Percentiles rank a stretch among this genome's conserved stretches.
Conservation (phyloP, 257 asterid species). For the Leonotis leonurus region DNA sequence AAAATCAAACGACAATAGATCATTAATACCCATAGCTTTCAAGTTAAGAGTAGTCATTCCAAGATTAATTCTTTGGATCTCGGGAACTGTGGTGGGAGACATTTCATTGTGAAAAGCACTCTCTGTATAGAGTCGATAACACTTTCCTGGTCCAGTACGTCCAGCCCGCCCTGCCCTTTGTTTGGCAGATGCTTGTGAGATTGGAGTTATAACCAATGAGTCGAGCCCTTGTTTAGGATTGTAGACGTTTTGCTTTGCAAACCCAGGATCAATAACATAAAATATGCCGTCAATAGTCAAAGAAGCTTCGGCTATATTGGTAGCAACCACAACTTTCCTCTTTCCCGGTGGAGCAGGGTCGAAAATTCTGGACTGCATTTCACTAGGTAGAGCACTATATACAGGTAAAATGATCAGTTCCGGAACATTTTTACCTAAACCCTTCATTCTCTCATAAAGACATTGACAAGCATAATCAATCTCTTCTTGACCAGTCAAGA, state of each 20-base stretch:
- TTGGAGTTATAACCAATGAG: slow-evolving; percentile 86
- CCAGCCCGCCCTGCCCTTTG: slow-evolving; percentile 95
- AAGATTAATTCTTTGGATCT: slow-evolving; percentile 92
- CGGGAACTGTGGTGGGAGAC: slow-evolving; percentile 87
- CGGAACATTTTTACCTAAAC: slow-evolving; percentile 76
- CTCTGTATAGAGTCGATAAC: slow-evolving; percentile 92
- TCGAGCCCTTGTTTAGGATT: slow-evolving; percentile 94
- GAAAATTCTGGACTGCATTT: slow-evolving; percentile 92
- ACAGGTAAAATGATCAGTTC: slow-evolving; percentile 87
- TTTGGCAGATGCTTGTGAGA: slow-evolving; percentile 97
- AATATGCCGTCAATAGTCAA: slow-evolving; percentile 93
- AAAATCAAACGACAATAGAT: slow-evolving; percentile 78
- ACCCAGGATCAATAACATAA: slow-evolving; percentile 90
- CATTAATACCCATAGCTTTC: slow-evolving; percentile 98
- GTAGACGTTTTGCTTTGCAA: slow-evolving; percentile 94
- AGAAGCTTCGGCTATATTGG: slow-evolving; percentile 94
- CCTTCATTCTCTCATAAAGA: slow-evolving; percentile 92
- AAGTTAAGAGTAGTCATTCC: slow-evolving; percentile 71
- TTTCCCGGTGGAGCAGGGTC: slow-evolving; percentile 98
- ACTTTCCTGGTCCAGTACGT: slow-evolving; percentile 92
- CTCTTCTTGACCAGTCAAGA: slow-evolving; percentile 96
- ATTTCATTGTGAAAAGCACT: slow-evolving; percentile 95
- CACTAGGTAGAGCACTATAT: slow-evolving; percentile 91
- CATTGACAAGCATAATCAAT: slow-evolving; percentile 95
- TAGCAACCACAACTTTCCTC: slow-evolving; percentile 92